A percentile compares a stretch with the other conserved stretches of the same genome.
These are phyloP conservation scores for Termitomyces eurrhizus DNA, from an alignment of 768 basidiomycete species.

Conservation along the genomic window DNA sequence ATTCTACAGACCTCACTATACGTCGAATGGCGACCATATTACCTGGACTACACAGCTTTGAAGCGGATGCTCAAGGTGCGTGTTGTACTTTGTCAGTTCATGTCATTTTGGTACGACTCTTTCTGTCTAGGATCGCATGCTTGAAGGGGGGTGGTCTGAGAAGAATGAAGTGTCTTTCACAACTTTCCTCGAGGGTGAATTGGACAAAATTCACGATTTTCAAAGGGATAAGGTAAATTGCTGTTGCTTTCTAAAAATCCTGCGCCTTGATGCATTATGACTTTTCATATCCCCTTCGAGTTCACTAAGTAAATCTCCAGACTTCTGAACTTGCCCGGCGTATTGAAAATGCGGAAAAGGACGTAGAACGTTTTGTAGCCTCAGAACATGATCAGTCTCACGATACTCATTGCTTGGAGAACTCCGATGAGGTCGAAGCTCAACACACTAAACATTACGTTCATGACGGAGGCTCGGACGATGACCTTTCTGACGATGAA, in stretches of 20 bases:
- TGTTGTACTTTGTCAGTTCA: not conserved
- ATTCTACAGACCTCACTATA: constrained; percentile 69
- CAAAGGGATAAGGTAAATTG: constrained; percentile 76
- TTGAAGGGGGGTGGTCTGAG: constrained; percentile 61
- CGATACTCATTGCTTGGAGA: constrained; percentile 13
- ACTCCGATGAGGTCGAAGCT: constrained; percentile 50
- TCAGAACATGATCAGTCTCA: constrained; percentile 35
- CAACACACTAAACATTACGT: constrained; percentile 47
- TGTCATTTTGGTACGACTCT: not conserved
- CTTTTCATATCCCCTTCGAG: not conserved
- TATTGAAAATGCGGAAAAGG: constrained; percentile 78
- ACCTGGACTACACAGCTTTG: constrained; percentile 84
- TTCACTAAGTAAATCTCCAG: constrained; percentile 30
- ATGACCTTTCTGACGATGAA: constrained; percentile 45
- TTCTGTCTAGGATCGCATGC: constrained; percentile 34
- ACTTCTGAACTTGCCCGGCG: constrained; percentile 78
- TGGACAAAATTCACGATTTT: constrained; percentile 93
- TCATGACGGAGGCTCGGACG: constrained; percentile 71
- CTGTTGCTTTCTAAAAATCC: not conserved
- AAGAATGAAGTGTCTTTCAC: constrained; percentile 84
- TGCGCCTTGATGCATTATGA: not conserved
- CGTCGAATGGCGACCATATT: constrained; percentile 86
- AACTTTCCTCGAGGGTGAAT: constrained; percentile 71
- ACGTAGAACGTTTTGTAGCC: constrained; percentile 73
- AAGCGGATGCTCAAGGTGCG: constrained; percentile 87